Percentiles rank a stretch among this genome's conserved stretches.
phyloP scores from a whole-genome alignment of 2,329 filamentous ascomycete genomes.

The Apiospora aurea region DNA sequence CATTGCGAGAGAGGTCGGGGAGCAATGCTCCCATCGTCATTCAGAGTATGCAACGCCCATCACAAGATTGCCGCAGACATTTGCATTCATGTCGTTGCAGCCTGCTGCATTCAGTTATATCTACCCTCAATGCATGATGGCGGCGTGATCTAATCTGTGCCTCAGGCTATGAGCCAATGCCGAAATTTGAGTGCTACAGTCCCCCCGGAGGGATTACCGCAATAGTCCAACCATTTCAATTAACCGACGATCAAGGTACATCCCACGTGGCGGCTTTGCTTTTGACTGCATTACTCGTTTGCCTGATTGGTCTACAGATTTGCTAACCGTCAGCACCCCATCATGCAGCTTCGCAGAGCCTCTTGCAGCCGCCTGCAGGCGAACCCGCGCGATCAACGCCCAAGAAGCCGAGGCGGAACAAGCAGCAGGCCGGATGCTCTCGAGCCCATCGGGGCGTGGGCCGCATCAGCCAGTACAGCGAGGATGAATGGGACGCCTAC shows the following conservation, averaged over 20 bases:
- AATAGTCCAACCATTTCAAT: neutral
- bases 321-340: neutral
- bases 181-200: neutral
- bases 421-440: neutral
- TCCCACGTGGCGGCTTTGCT: neutral
- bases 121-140: neutral
- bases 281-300: no score
- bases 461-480: constrained; percentile 17
- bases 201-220: neutral
- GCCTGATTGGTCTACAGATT: neutral
- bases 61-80: neutral
- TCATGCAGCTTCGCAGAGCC: neutral
- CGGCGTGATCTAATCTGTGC: neutral
- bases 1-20: neutral
- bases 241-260: neutral
- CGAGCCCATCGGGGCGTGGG: neutral
- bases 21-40: neutral
- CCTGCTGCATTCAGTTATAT: neutral
- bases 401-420: neutral
- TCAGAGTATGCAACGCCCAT: neutral
- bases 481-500: neutral
- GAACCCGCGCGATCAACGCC: neutral
- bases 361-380: neutral
- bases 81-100: neutral
- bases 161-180: neutral